phyloP scores from a whole-genome alignment of 2,329 filamentous ascomycete species.

The Colletotrichum viniferum region DNA sequence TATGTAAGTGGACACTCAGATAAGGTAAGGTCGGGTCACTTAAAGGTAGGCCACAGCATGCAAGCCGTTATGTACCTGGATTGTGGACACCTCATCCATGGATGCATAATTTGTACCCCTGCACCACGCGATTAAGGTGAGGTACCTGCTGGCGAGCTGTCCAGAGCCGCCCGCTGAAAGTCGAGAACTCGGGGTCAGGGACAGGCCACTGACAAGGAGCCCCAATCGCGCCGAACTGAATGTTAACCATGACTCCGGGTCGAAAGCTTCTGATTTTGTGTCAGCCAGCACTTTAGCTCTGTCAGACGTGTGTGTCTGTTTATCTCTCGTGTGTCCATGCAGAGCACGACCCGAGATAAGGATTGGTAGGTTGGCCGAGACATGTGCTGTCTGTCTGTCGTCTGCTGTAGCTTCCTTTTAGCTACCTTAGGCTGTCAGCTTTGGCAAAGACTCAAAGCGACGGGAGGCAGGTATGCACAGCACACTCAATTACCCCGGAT shows the following conservation, averaged over 20 bases:
- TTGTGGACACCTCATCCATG: not conserved
- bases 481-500: constrained; percentile 5
- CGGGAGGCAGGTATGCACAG: not conserved
- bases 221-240: not conserved
- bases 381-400: not conserved
- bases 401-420: not conserved
- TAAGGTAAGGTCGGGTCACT: not conserved
- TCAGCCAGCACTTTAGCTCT: not conserved
- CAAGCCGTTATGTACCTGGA: not conserved
- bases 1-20: not conserved
- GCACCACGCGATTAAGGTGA: not conserved
- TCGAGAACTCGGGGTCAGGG: not conserved
- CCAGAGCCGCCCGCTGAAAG: not conserved
- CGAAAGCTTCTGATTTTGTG: not conserved
- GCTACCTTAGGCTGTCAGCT: not conserved
- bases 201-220: not conserved
- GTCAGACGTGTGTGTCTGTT: not conserved
- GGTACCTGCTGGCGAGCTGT: not conserved
- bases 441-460: not conserved
- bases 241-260: not conserved
- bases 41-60: not conserved
- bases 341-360: not conserved
- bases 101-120: not conserved
- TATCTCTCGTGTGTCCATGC: not conserved
- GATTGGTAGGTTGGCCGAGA: not conserved